These are phyloP conservation scores for Brassica incana DNA, from an alignment of 345 rosid genomes.

Conservation along the genomic window DNA sequence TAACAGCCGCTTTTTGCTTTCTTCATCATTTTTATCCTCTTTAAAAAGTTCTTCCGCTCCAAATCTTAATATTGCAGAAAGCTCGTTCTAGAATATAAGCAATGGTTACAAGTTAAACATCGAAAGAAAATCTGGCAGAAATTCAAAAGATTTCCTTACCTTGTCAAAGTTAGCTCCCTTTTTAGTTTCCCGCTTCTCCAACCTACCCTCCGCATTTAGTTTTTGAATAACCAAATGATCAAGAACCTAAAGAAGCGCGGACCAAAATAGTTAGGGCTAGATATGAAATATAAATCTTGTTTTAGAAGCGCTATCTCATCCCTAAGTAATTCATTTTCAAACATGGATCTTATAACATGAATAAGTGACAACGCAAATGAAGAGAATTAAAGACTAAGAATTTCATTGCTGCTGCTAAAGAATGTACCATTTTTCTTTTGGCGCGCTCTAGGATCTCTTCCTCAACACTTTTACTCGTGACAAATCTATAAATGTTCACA, in stretches of 20 bases:
- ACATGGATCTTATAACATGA: conserved; percentile 11
- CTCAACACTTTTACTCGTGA: conserved; percentile 98
- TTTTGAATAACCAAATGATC: conserved; percentile 99
- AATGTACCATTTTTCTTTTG: conserved; percentile 88
- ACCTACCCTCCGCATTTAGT: conserved; percentile 97
- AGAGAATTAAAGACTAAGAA: conserved; percentile 22
- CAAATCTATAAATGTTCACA: conserved; percentile 97
- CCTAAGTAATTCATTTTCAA: conserved; percentile 7
- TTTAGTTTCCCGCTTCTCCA: conserved; percentile 97
- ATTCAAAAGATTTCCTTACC: conserved; percentile 46
- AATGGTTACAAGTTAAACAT: not conserved
- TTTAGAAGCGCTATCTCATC: conserved; percentile 10
- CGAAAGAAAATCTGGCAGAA: not conserved
- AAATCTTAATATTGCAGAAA: conserved; percentile 95
- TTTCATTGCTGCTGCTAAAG: conserved; percentile 7
- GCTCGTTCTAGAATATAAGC: conserved; percentile 67
- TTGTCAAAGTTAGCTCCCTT: conserved; percentile 89
- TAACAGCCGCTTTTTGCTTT: conserved; percentile 84
- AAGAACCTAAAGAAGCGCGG: conserved; percentile 65
- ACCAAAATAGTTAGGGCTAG: conserved; percentile 22
- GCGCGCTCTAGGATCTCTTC: conserved; percentile 99
- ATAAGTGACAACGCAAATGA: conserved; percentile 1
- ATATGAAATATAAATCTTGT: conserved; percentile 2
- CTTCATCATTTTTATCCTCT: conserved; percentile 95
- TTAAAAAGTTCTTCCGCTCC: conserved; percentile 99